Percentiles rank a stretch among this genome's conserved stretches.
Conservation (phyloP, 257 asterid genomes). For the Verbena officinalis region DNA sequence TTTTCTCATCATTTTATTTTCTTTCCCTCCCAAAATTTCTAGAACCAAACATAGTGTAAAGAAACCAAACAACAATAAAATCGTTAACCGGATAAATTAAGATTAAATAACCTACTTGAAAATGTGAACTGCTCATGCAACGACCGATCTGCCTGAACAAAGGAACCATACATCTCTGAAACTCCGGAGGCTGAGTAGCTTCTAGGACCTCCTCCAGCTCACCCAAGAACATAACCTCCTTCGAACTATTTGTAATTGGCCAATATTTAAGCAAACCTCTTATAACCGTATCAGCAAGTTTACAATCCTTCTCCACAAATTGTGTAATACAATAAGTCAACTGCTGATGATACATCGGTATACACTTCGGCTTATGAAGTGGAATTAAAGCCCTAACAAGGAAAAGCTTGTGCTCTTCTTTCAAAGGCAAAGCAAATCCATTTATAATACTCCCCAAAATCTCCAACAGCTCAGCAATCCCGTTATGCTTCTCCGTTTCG, state of each 20-base stretch:
- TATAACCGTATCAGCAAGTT: slow-evolving; percentile 81
- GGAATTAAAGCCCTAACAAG: slow-evolving; percentile 90
- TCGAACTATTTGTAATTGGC: slow-evolving; percentile 84
- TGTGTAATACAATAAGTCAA: slow-evolving; percentile 77
- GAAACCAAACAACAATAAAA: background rate
- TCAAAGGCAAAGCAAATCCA: slow-evolving; percentile 87
- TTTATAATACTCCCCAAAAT: slow-evolving; percentile 92
- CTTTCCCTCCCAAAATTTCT: too few species aligned
- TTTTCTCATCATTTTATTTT: too few species aligned
- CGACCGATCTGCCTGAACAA: slow-evolving; percentile 64
- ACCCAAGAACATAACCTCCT: slow-evolving; percentile 82
- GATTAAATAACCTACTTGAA: slow-evolving; percentile 54
- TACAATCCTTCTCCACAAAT: slow-evolving; percentile 80
- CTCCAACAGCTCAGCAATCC: slow-evolving; percentile 86
- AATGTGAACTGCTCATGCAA: slow-evolving; percentile 80
- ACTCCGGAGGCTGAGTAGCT: slow-evolving; percentile 82
- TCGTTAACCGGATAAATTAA: background rate
- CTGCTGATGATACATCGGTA: slow-evolving; percentile 77
- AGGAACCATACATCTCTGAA: slow-evolving; percentile 86
- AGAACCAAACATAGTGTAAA: too few species aligned
- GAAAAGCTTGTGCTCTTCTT: slow-evolving; percentile 92
- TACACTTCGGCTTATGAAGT: slow-evolving; percentile 68
- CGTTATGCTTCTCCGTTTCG: slow-evolving; percentile 89
- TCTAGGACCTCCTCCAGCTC: slow-evolving; percentile 86
- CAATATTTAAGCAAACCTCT: slow-evolving; percentile 78